Conservation (phyloP, 148 eudicot species). For the Spergularia bocconei region DNA sequence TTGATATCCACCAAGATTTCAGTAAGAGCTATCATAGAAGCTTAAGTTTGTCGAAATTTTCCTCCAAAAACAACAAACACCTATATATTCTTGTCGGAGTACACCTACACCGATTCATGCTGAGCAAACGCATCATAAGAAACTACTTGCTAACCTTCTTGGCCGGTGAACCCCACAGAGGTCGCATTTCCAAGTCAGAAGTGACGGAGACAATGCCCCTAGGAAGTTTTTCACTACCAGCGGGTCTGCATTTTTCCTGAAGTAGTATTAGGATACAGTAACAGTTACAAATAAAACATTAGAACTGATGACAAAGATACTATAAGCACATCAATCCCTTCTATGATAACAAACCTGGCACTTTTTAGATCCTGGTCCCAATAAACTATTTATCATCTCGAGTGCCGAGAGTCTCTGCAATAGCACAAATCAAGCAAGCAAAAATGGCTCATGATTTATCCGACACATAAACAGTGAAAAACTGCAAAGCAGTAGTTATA, state of each 20-base stretch:
- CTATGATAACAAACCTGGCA: conserved; percentile 45
- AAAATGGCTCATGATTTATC: not conserved
- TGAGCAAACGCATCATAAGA: not conserved
- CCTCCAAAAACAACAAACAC: no score
- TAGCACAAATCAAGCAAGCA: conserved; percentile 2
- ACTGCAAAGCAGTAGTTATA: not conserved
- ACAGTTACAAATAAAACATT: not conserved
- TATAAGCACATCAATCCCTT: conserved; percentile 2
- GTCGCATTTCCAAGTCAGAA: conserved; percentile 62
- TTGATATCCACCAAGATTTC: no score
- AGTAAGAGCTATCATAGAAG: no score
- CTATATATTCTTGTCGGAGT: no score
- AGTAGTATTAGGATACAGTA: conserved; percentile 16
- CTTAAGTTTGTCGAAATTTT: no score
- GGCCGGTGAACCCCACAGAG: conserved; percentile 51
- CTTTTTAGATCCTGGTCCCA: conserved; percentile 27
- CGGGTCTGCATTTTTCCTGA: conserved; percentile 41
- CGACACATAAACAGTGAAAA: not conserved
- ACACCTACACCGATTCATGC: no score
- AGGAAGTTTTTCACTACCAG: conserved; percentile 58
- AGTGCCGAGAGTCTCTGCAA: conserved; percentile 40
- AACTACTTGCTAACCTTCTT: conserved; percentile 37
- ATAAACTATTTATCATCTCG: conserved; percentile 21
- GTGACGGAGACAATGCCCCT: conserved; percentile 50
- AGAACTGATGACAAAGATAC: not conserved